Percentiles rank a stretch among this genome's conserved stretches.
phyloP scores from a whole-genome alignment of 345 rosid species.

The Salix suchowensis region DNA sequence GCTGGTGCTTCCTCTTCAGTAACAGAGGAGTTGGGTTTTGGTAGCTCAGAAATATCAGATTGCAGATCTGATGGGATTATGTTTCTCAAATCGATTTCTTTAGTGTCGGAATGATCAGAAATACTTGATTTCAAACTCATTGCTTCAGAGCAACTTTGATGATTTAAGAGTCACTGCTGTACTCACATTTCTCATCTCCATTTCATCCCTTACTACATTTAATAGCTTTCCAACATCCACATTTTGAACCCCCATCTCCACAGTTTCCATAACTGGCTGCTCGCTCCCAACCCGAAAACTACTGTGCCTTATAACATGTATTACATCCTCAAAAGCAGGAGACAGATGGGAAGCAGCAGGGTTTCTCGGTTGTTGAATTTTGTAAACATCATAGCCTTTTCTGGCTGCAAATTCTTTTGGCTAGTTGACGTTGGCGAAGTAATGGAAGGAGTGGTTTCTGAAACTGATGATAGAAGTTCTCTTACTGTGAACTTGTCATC shows the following conservation, averaged over 20 bases:
- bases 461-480: conserved; percentile 52
- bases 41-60: conserved; percentile 39
- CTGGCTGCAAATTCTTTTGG: conserved; percentile 37
- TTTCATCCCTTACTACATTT: conserved; percentile 69
- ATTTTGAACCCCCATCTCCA: conserved; percentile 74
- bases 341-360: conserved; percentile 40
- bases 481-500: conserved; percentile 69
- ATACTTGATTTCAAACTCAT: conserved; percentile 31
- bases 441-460: conserved; percentile 32
- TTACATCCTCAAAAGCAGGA: conserved; percentile 71
- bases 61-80: conserved; percentile 21
- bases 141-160: conserved; percentile 43
- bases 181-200: conserved; percentile 47
- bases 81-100: conserved; percentile 44
- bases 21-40: conserved; percentile 33
- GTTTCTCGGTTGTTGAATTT: conserved; percentile 38
- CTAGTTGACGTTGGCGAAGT: conserved; percentile 31
- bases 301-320: conserved; percentile 83
- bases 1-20: conserved; percentile 54
- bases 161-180: conserved; percentile 32
- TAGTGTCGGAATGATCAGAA: conserved; percentile 36
- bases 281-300: conserved; percentile 86
- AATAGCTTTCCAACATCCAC: conserved; percentile 71
- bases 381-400: conserved; percentile 38
- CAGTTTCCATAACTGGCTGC: conserved; percentile 73